Percentiles rank a stretch among this genome's conserved stretches.
Conservation (phyloP, 2,329 filamentous ascomycete genomes). For the Ophiostoma montium region DNA sequence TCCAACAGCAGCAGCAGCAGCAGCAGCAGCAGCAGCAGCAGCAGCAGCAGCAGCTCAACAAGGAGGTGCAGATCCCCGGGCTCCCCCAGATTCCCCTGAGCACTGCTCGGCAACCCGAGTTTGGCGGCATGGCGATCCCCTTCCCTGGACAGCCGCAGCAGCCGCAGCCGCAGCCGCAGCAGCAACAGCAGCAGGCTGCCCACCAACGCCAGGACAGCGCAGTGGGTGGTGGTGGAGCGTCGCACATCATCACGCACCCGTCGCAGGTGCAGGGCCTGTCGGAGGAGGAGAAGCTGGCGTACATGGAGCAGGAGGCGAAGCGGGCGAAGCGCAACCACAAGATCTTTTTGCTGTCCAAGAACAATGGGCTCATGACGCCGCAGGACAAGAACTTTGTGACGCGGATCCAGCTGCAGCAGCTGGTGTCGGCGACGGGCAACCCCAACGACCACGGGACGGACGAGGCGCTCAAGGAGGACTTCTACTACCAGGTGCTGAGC, state of each 20-base stretch:
- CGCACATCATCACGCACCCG: constrained; percentile 42
- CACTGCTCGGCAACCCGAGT: constrained; percentile 46
- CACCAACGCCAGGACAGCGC: constrained; percentile 36
- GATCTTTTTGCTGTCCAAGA: constrained; percentile 82
- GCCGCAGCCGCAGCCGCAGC: constrained; percentile 11
- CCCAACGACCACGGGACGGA: constrained; percentile 68
- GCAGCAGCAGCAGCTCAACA: constrained; percentile 24
- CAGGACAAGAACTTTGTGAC: constrained; percentile 99
- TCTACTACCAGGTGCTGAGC: constrained; percentile 96
- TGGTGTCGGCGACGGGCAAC: constrained; percentile 84
- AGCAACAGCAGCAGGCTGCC: background rate
- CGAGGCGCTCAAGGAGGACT: constrained; percentile 75
- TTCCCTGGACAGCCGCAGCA: constrained; percentile 17
- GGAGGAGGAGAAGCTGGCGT: constrained; percentile 71
- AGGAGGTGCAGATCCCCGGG: constrained; percentile 26
- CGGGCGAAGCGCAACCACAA: constrained; percentile 97
- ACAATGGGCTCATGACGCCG: constrained; percentile 96
- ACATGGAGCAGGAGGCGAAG: constrained; percentile 82
- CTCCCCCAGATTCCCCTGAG: constrained; percentile 71
- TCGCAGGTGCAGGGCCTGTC: constrained; percentile 64
- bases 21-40: constrained; percentile 13
- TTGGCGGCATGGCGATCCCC: constrained; percentile 17
- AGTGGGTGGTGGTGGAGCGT: constrained; percentile 44
- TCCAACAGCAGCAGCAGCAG: constrained; percentile 15
- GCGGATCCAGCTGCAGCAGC: constrained; percentile 89